Evolutionary conservation across 2,329 filamentous ascomycete genomes (phyloP).

Genomic region (Cladosporium sp.): DNA sequence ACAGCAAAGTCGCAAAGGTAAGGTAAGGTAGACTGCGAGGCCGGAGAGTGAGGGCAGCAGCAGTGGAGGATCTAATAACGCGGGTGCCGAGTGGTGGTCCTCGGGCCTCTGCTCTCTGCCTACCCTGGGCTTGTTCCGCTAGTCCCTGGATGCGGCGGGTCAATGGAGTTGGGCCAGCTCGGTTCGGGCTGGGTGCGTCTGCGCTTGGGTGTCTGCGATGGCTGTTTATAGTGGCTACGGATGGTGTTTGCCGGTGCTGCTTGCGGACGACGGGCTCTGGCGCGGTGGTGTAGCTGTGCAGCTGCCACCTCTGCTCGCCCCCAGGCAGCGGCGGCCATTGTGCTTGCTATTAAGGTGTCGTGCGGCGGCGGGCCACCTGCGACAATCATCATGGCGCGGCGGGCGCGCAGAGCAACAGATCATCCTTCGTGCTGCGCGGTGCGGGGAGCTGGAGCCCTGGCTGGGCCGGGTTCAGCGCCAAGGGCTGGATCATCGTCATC

Average conservation of each 20-base stretch:
- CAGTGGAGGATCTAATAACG: constrained; percentile 5
- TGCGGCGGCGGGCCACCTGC: background rate
- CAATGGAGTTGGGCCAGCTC: constrained; percentile 7
- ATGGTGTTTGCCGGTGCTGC: too few species aligned
- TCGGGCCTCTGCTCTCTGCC: constrained; percentile 1
- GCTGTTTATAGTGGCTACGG: too few species aligned
- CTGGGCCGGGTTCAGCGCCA: background rate
- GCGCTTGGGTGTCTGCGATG: too few species aligned
- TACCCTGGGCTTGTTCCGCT: constrained; percentile 10
- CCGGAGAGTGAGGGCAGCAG: background rate
- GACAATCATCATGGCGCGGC: too few species aligned
- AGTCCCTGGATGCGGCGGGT: constrained; percentile 10
- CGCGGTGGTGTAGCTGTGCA: background rate
- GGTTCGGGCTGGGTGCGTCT: background rate
- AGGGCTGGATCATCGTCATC: constrained; percentile 8
- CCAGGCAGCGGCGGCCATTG: background rate
- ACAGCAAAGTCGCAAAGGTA: background rate
- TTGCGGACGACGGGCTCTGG: too few species aligned
- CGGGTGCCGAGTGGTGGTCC: constrained; percentile 2
- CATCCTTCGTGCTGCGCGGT: background rate
- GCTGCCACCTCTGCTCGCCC: background rate
- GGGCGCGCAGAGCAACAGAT: too few species aligned
- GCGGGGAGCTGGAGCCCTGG: constrained; percentile 3
- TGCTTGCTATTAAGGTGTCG: background rate
- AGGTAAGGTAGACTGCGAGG: background rate